These are phyloP conservation scores for Rubroshorea leprosula DNA, from an alignment of 345 rosid genomes.

Conservation along the genomic window DNA sequence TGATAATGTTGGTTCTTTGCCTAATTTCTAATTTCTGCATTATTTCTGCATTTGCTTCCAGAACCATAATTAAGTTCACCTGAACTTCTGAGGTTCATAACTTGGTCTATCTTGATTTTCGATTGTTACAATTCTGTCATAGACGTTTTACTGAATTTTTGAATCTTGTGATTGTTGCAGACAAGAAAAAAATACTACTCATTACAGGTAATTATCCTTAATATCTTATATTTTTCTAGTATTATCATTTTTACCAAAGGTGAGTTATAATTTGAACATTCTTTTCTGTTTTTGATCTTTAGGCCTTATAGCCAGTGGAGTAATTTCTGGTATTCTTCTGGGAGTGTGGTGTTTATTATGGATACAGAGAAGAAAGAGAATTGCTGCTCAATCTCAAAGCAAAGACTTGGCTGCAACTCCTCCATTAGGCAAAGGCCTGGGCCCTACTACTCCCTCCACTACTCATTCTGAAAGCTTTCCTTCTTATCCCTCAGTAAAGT, in stretches of 20 bases:
- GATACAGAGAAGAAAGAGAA: conserved; percentile 29
- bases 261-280: not conserved
- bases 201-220: conserved; percentile 23
- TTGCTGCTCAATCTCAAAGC: conserved; percentile 26
- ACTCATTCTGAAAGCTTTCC: conserved; percentile 41
- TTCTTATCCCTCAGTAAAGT: conserved; percentile 36
- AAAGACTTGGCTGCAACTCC: conserved; percentile 35
- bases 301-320: conserved; percentile 41
- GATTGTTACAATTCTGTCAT: not conserved
- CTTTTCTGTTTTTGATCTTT: conserved; percentile 10
- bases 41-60: too few relatives aligned
- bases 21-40: too few relatives aligned
- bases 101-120: too few relatives aligned
- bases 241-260: too few relatives aligned
- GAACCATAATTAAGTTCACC: too few relatives aligned
- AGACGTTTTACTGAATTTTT: conserved; percentile 19
- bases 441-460: conserved; percentile 32
- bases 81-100: too few relatives aligned
- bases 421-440: conserved; percentile 39
- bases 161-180: conserved; percentile 23
- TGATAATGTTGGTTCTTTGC: too few relatives aligned
- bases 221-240: too few relatives aligned
- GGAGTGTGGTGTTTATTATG: conserved; percentile 17
- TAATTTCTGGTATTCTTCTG: conserved; percentile 9
- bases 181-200: rapidly evolving